Evolutionary conservation across 2,329 filamentous ascomycete genomes (phyloP).

Genomic region (Byssoonygena ceratinophila): DNA sequence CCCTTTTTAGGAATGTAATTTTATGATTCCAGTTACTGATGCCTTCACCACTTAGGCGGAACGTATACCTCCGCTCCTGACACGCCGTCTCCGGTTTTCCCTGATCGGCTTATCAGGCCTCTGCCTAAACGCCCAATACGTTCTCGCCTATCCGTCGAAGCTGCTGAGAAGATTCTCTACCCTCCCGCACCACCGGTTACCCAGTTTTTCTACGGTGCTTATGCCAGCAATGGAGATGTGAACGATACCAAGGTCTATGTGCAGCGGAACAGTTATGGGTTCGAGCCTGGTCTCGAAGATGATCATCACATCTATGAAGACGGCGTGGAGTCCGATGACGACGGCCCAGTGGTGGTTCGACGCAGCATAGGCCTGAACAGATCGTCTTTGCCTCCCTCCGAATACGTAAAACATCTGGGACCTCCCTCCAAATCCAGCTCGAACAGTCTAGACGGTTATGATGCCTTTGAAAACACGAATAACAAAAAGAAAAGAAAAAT

Average conservation of each 20-base stretch:
- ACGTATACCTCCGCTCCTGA: constrained; percentile 49
- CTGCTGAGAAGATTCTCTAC: constrained; percentile 70
- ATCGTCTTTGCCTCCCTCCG: constrained; percentile 28
- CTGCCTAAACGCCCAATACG: constrained; percentile 80
- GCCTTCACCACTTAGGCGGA: constrained; percentile 32
- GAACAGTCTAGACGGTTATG: constrained; percentile 75
- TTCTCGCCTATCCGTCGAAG: constrained; percentile 75
- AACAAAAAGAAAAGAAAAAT: constrained; percentile 99
- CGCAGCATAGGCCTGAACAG: constrained; percentile 35
- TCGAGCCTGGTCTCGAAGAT: constrained; percentile 27
- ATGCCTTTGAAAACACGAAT: constrained; percentile 95
- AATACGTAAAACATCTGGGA: constrained; percentile 23
- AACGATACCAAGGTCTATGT: constrained; percentile 38
- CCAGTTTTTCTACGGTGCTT: constrained; percentile 66
- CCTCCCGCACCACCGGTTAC: constrained; percentile 61
- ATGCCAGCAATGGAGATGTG: constrained; percentile 45
- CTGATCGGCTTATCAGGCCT: constrained; percentile 84
- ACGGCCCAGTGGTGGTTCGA: constrained; percentile 35
- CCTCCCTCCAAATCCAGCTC: constrained; percentile 45
- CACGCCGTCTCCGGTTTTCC: constrained; percentile 68
- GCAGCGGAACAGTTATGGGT: constrained; percentile 35
- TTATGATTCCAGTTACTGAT: constrained; percentile 30
- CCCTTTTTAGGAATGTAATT: constrained; percentile 4
- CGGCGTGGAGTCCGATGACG: constrained; percentile 52
- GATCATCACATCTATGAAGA: constrained; percentile 43